These are phyloP conservation scores for Cladochytrium replicatum DNA, from an alignment of 192 early-diverging fungal species.

Conservation along the genomic window DNA sequence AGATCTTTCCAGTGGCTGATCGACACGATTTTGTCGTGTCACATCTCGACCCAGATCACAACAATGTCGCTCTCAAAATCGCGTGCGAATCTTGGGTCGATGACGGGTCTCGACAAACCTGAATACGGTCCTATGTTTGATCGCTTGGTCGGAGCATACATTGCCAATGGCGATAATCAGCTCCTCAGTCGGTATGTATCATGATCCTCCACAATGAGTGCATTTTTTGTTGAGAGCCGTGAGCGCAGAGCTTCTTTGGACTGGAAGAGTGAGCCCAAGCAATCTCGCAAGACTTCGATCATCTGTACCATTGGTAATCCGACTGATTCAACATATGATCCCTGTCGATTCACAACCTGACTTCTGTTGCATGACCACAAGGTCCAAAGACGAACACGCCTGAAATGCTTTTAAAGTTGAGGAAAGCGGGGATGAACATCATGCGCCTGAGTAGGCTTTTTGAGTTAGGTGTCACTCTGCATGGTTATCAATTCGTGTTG, in stretches of 20 bases:
- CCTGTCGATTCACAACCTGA: neutral
- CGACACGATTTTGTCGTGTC: too few species aligned
- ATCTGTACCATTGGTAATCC: conserved; percentile 69
- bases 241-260: neutral
- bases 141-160: neutral
- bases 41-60: too few species aligned
- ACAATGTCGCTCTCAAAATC: too few species aligned
- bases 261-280: conserved; percentile 31
- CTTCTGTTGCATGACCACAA: neutral
- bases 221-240: neutral
- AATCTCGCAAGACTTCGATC: conserved; percentile 66
- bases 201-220: neutral
- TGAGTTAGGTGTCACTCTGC: neutral
- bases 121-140: neutral
- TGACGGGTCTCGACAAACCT: too few species aligned
- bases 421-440: conserved; percentile 72
- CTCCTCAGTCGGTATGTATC: neutral
- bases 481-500: neutral
- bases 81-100: too few species aligned
- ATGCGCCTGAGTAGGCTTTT: conserved; percentile 48
- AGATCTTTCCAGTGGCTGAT: too few species aligned
- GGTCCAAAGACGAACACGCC: conserved; percentile 68
- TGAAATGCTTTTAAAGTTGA: conserved; percentile 58
- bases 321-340: neutral
- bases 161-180: neutral